Percentiles rank a stretch among this genome's conserved stretches.
Evolutionary conservation across 140 eudicot species (phyloP).

Genomic region (Erigeron philadelphicus): DNA sequence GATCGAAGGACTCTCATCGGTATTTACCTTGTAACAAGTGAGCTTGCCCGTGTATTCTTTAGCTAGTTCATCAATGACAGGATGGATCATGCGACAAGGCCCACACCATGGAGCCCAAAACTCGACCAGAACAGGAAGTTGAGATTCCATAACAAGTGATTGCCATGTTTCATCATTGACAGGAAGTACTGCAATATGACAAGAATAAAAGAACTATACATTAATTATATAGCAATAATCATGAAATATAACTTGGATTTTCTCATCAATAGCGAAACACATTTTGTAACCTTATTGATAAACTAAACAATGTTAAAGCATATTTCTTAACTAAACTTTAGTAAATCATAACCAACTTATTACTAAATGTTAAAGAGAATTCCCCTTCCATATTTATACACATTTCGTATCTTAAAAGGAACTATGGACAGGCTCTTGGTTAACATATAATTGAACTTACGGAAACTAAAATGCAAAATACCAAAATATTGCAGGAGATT

Average conservation of each 20-base stretch:
- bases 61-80: slow-evolving; percentile 79
- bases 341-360: not conserved
- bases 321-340: not conserved
- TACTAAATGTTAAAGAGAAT: not conserved
- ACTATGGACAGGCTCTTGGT: not conserved
- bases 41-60: slow-evolving; percentile 70
- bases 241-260: not conserved
- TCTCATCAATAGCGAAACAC: not conserved
- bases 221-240: too few relatives aligned
- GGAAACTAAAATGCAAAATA: not conserved
- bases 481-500: not conserved
- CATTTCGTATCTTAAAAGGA: not conserved
- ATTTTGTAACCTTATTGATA: not conserved
- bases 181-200: slow-evolving; percentile 48
- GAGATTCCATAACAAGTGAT: slow-evolving; percentile 60
- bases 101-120: slow-evolving; percentile 99
- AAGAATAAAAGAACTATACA: not conserved
- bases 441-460: not conserved
- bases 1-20: slow-evolving; percentile 75
- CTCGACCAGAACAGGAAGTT: slow-evolving; percentile 67
- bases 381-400: not conserved
- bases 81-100: slow-evolving; percentile 93
- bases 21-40: slow-evolving; percentile 74
- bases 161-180: slow-evolving; percentile 64
- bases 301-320: not conserved